Percentiles rank a stretch among this genome's conserved stretches.
These are phyloP conservation scores for Glutinoglossum americanum DNA, from an alignment of 495 filamentous ascomycete species.

Conservation along the genomic window DNA sequence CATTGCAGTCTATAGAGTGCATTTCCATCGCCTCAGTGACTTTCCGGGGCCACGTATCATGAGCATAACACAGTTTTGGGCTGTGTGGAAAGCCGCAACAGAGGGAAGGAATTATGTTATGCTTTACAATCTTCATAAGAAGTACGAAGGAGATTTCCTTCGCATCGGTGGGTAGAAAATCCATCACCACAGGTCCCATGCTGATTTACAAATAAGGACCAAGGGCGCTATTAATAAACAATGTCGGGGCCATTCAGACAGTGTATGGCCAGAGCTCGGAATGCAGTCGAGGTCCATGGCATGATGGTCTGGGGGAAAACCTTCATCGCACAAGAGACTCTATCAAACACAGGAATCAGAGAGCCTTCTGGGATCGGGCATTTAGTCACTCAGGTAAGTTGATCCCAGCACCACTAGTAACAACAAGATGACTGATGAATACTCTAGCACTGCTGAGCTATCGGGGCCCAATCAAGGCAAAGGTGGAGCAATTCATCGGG, in stretches of 20 bases:
- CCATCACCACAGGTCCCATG: background rate
- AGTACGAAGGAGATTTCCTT: conserved; percentile 22
- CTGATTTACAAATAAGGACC: conserved; percentile 11
- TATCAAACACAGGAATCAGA: conserved; percentile 15
- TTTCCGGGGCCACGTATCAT: conserved; percentile 20
- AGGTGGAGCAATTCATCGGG: background rate
- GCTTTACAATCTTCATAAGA: conserved; percentile 8
- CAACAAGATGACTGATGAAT: too few species aligned
- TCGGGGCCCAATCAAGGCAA: background rate
- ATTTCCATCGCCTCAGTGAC: conserved; percentile 15
- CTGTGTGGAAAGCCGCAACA: background rate
- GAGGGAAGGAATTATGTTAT: conserved; percentile 7
- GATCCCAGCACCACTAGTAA: too few species aligned
- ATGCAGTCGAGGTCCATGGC: conserved; percentile 15
- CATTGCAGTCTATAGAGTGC: conserved; percentile 17
- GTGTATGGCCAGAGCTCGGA: conserved; percentile 11
- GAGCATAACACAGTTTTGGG: conserved; percentile 16
- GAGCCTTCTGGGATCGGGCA: conserved; percentile 15
- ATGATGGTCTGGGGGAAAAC: conserved; percentile 11
- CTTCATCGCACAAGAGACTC: conserved; percentile 15
- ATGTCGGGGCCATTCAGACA: conserved; percentile 13
- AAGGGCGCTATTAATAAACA: conserved; percentile 18
- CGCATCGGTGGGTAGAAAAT: conserved; percentile 9
- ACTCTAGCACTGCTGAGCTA: background rate
- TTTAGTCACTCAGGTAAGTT: background rate